phyloP scores from a whole-genome alignment of 768 basidiomycete genomes.

The Collybiopsis luxurians region DNA sequence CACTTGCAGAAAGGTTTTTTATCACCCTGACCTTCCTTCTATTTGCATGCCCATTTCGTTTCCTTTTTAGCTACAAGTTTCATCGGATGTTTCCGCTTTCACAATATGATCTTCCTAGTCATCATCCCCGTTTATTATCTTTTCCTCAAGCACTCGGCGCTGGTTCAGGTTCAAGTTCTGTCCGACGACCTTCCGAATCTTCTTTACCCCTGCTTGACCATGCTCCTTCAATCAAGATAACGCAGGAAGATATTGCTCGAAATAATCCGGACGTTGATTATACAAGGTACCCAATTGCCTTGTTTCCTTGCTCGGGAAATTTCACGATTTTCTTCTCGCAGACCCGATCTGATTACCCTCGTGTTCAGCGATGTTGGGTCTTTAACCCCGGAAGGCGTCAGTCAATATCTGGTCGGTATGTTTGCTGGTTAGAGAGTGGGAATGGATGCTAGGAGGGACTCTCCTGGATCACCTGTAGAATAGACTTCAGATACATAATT shows the following conservation, averaged over 20 bases:
- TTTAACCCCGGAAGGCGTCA: slow-evolving; percentile 89
- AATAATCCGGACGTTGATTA: slow-evolving; percentile 93
- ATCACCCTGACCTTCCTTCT: slow-evolving; percentile 14
- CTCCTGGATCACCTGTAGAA: too few species aligned
- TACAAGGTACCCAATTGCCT: slow-evolving; percentile 56
- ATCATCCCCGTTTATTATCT: slow-evolving; percentile 72
- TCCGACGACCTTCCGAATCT: slow-evolving; percentile 2
- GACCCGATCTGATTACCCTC: slow-evolving; percentile 90
- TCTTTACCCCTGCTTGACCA: slow-evolving; percentile 4
- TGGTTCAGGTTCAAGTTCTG: not conserved
- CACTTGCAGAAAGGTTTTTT: slow-evolving; percentile 76
- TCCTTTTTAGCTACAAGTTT: slow-evolving; percentile 82
- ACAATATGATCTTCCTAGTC: slow-evolving; percentile 84
- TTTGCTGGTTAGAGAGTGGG: slow-evolving; percentile 77
- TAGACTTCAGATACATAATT: too few species aligned
- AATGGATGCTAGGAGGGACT: too few species aligned
- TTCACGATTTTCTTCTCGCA: slow-evolving; percentile 25
- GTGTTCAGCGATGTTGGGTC: slow-evolving; percentile 95
- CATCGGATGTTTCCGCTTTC: slow-evolving; percentile 93
- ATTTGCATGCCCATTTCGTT: slow-evolving; percentile 5
- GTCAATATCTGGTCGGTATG: slow-evolving; percentile 94
- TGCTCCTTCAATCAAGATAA: slow-evolving; percentile 43
- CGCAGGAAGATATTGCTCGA: slow-evolving; percentile 74
- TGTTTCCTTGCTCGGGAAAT: not conserved
- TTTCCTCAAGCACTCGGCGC: slow-evolving; percentile 44